Base-by-base conservation (phyloP, 352 stramenopile genomes). In the Globisporangium spinosum region DNA sequence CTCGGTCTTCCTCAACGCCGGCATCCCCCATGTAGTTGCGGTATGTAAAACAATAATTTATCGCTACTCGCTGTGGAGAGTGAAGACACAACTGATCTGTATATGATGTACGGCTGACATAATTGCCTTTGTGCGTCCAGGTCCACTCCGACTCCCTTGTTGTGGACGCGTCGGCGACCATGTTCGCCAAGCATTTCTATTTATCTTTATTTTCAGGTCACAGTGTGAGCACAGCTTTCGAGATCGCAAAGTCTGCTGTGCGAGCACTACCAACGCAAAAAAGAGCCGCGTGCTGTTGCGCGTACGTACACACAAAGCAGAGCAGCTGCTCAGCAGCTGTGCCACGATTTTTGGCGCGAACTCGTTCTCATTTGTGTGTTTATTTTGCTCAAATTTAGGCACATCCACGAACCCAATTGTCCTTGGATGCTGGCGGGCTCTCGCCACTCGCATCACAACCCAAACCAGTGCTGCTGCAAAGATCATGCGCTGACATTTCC, bases 11-110 rank as follows among this genome's bases (percentile, higher is more conserved):
- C 74, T 96, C 35, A 86, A 92, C 38, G 91, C 90, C 1, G 92
- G 91, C 7, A 94, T 98, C 40, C 89, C 87, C 2, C 90, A 98
- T 67, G 90, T 98, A 8, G 87, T 98, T n/a, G 91, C 90, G 6
- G 87, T 96, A 72, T 25, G 77, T 69, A 43, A n/a, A 8, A n/a
- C 20, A 13, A 3, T 32, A 35, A 32, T 12, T 17, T 56, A 15
- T 12, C 3, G 5, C 22, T 58, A n/a, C 53, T 25, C 43, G 22
- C 7, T 15, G 12, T 55, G 22, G 27, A 23, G 22, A 40, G 13
- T 58, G 38, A 53, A 27, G 5, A 22, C 6, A 34, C 0, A 9
- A 40, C 40, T 64, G 22, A 17, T 8, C 2, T 45, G 8, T 32
- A 32, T 32, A 32, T 32, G 29, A 32, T 32, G 29, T 32, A 32